A percentile compares a stretch with the other conserved stretches of the same genome.
Evolutionary conservation across 140 eudicot species (phyloP).

Genomic region (Oenanthe javanica): DNA sequence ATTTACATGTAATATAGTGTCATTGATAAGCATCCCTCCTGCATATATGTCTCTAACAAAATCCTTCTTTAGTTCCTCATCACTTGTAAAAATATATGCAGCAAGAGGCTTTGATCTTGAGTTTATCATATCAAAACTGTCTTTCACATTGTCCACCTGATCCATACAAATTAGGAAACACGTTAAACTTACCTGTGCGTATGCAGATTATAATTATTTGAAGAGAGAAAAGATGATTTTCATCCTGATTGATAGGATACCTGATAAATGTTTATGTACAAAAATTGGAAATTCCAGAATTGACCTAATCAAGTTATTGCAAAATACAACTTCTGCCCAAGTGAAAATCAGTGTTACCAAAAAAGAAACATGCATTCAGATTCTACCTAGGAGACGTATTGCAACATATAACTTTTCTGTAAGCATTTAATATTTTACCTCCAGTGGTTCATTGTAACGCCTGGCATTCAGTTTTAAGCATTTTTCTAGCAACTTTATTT

Average conservation of each 20-base stretch:
- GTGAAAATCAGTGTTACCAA: neutral
- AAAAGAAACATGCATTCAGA: neutral
- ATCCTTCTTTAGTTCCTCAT: conserved; percentile 38
- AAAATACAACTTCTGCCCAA: neutral
- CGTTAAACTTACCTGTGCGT: neutral
- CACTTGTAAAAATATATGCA: conserved; percentile 46
- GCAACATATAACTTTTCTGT: neutral
- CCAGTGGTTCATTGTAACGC: neutral
- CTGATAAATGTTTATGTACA: neutral
- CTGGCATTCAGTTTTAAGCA: neutral
- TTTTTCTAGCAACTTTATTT: neutral
- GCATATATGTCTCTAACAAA: conserved; percentile 35
- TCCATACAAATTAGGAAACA: neutral
- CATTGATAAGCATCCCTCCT: conserved; percentile 50
- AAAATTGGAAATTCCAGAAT: neutral
- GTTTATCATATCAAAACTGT: conserved; percentile 29
- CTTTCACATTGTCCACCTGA: conserved; percentile 54
- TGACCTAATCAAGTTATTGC: neutral
- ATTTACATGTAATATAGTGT: conserved; percentile 40
- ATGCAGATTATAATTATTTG: neutral
- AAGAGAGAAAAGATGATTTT: neutral
- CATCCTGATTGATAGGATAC: neutral
- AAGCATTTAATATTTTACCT: neutral
- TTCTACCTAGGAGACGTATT: neutral
- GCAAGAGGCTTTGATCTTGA: conserved; percentile 58